phyloP scores from a whole-genome alignment of 176 grass and related monocot genomes.

The Bothriochloa decipiens region DNA sequence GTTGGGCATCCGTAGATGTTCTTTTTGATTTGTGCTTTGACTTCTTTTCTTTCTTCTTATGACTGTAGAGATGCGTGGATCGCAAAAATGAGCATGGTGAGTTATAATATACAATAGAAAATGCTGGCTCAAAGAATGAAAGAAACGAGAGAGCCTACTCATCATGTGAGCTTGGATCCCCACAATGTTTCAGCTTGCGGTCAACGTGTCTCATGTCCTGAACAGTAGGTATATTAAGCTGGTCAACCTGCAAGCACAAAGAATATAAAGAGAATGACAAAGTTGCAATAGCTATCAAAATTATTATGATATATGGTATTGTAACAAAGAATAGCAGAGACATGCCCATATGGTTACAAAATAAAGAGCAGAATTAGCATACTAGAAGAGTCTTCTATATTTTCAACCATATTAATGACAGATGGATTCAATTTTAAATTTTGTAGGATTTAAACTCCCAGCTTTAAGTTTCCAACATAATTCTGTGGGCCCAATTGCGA shows the following conservation, averaged over 20 bases:
- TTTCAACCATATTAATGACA: not conserved
- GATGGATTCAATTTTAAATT: constrained; percentile 11
- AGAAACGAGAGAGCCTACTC: constrained; percentile 51
- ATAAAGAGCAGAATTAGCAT: not conserved
- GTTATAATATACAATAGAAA: not conserved
- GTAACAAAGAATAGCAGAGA: not conserved
- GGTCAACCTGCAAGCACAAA: constrained; percentile 50
- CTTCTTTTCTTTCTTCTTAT: constrained; percentile 79
- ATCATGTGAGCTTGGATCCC: constrained; percentile 69
- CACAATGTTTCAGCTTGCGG: constrained; percentile 76
- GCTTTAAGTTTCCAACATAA: constrained; percentile 12
- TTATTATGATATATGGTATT: too few relatives aligned
- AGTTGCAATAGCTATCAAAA: not conserved
- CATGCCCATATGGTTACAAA: not conserved
- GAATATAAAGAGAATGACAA: not conserved
- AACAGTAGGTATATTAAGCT: constrained; percentile 56
- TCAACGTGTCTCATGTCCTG: constrained; percentile 73
- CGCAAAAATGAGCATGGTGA: not conserved
- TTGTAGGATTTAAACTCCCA: not conserved
- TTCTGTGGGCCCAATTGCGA: not conserved
- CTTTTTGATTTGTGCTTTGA: constrained; percentile 86
- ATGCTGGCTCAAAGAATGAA: not conserved
- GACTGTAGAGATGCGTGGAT: constrained; percentile 33
- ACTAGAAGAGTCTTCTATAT: not conserved
- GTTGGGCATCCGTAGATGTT: constrained; percentile 54